These are phyloP conservation scores for Hypoxylon sp. DNA, from an alignment of 2,329 filamentous ascomycete genomes.

Conservation along the genomic window DNA sequence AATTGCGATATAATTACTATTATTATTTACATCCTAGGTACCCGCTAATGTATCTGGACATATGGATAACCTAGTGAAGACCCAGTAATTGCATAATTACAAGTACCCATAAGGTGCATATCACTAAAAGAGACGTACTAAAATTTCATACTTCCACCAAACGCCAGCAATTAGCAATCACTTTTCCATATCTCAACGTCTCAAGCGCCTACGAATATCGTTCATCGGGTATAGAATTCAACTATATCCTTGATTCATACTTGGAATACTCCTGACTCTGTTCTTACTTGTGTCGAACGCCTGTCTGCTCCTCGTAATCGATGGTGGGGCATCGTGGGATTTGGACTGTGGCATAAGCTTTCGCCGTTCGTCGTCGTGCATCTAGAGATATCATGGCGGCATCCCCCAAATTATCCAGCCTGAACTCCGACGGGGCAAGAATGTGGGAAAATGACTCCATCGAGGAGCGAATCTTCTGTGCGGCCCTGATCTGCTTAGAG, in stretches of 20 bases:
- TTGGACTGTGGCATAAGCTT: constrained; percentile 15
- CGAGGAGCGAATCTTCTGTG: constrained; percentile 72
- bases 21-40: no score
- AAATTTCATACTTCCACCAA: not conserved
- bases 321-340: constrained; percentile 17
- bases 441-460: constrained; percentile 62
- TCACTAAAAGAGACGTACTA: not conserved
- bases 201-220: constrained; percentile 1
- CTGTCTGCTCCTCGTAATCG: not conserved
- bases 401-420: constrained; percentile 24
- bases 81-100: no score
- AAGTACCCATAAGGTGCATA: no score
- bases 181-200: not conserved
- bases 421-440: constrained; percentile 44
- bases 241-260: not conserved
- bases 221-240: constrained; percentile 36
- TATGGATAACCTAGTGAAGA: no score
- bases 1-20: no score
- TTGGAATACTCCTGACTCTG: not conserved
- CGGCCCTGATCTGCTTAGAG: constrained; percentile 71
- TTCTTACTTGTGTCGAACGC: not conserved
- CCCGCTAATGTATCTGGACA: no score
- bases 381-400: constrained; percentile 40
- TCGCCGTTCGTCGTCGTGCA: constrained; percentile 45
- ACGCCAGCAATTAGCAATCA: not conserved